Evolutionary conservation across 345 rosid species (phyloP).

Genomic region (Bruguiera parviflora): DNA sequence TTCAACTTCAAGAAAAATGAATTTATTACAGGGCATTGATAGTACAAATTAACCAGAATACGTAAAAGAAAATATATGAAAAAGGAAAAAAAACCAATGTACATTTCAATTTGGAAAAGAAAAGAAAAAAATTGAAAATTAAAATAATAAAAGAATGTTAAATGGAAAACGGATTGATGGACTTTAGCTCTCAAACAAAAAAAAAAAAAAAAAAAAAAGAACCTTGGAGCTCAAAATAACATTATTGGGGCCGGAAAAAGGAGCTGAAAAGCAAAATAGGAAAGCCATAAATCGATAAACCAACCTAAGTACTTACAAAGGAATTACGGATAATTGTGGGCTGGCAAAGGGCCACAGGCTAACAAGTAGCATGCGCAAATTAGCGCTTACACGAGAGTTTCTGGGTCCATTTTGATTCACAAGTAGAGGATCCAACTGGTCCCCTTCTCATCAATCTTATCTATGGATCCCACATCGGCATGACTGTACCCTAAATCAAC

Average conservation of each 20-base stretch:
- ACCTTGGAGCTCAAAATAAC: background rate
- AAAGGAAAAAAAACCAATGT: background rate
- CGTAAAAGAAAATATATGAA: too few relatives aligned
- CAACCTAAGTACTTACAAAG: slow-evolving; percentile 15
- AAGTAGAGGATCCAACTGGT: slow-evolving; percentile 27
- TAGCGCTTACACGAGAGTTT: slow-evolving; percentile 29
- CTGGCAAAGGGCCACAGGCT: slow-evolving; percentile 55
- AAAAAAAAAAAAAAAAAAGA: background rate
- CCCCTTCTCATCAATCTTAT: slow-evolving; percentile 28
- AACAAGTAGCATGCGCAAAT: slow-evolving; percentile 45
- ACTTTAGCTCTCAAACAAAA: background rate
- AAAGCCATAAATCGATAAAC: background rate
- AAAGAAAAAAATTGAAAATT: background rate
- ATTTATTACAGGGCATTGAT: too few relatives aligned
- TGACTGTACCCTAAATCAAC: slow-evolving; percentile 16
- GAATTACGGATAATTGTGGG: slow-evolving; percentile 32
- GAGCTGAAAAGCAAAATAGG: background rate
- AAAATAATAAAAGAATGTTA: background rate
- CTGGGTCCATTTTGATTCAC: slow-evolving; percentile 46
- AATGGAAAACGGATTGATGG: background rate
- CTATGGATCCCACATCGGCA: slow-evolving; percentile 4
- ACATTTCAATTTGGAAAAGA: background rate
- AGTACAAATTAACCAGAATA: too few relatives aligned
- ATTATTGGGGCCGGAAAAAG: background rate
- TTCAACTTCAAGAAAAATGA: too few relatives aligned